Conservation (phyloP, 441 rosid genomes). For the Adansonia rubrostipa region DNA sequence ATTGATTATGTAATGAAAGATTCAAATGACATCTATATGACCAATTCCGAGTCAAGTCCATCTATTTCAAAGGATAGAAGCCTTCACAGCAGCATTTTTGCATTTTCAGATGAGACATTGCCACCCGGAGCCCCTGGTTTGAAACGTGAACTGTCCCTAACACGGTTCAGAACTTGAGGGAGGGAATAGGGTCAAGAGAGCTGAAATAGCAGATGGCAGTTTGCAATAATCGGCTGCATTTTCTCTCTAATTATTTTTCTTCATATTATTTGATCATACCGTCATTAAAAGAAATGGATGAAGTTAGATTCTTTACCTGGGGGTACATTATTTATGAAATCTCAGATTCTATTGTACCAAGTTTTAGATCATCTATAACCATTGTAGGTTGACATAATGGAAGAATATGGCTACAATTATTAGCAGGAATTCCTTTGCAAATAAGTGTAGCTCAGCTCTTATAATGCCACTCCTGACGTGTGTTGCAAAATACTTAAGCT, state of each 20-base stretch:
- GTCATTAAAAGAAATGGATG: constrained; percentile 31
- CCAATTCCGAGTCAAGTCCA: not conserved
- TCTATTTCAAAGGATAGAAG: not conserved
- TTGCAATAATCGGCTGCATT: constrained; percentile 21
- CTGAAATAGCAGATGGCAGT: constrained; percentile 34
- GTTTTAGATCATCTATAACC: constrained; percentile 7
- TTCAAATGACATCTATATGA: constrained; percentile 15
- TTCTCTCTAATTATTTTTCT: constrained; percentile 33
- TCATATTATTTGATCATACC: constrained; percentile 32
- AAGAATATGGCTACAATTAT: not conserved
- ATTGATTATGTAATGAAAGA: constrained; percentile 20
- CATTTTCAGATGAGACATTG: not conserved
- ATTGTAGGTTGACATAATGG: constrained; percentile 11
- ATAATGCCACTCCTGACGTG: not conserved
- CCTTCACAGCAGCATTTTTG: not conserved
- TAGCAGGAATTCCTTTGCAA: not conserved
- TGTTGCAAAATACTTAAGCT: not conserved
- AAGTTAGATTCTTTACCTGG: constrained; percentile 32
- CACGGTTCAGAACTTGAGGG: constrained; percentile 24
- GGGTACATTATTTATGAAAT: constrained; percentile 61
- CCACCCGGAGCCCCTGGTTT: constrained; percentile 18
- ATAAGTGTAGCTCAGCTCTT: no score
- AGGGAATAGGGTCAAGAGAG: constrained; percentile 29
- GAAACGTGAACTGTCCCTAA: constrained; percentile 25
- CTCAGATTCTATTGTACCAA: constrained; percentile 43